These are phyloP conservation scores for Nannochloropsis granulata DNA, from an alignment of 108 stramenopile genomes.

Conservation along the genomic window DNA sequence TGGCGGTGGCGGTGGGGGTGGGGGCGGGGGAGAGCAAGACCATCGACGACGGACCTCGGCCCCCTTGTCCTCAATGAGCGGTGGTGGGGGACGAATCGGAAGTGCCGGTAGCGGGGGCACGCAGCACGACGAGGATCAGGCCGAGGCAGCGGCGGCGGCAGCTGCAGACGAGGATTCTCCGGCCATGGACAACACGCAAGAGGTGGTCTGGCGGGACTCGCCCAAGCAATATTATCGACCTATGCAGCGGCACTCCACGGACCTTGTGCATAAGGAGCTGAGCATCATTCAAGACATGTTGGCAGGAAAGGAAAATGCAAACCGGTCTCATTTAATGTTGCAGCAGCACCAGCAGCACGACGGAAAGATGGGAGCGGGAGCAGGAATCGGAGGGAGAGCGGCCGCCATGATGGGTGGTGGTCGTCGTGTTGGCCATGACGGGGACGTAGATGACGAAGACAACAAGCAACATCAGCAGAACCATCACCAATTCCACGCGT, in stretches of 20 bases:
- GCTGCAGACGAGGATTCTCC: not conserved
- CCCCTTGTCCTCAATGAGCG: not conserved
- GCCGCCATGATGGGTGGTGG: too few species aligned
- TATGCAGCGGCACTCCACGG: not conserved
- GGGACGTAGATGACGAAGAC: not conserved
- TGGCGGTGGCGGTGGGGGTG: not conserved
- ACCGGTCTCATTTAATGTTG: not conserved
- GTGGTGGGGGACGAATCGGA: not conserved
- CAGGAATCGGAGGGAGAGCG: not conserved
- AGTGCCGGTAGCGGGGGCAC: too few species aligned
- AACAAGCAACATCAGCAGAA: not conserved
- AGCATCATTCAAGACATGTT: not conserved
- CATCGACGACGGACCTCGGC: not conserved
- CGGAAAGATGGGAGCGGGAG: not conserved
- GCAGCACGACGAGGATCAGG: too few species aligned
- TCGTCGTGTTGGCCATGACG: too few species aligned
- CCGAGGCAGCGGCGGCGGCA: not conserved
- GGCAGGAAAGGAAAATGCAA: not conserved
- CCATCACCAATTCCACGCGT: not conserved
- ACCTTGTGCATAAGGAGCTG: not conserved
- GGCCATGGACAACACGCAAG: not conserved
- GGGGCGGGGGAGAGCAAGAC: too few species aligned
- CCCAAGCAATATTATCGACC: not conserved
- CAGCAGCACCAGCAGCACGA: not conserved
- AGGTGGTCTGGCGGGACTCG: not conserved